These are phyloP conservation scores for Candida neerlandica DNA, from an alignment of 1,139 yeast genomes.

Conservation along the genomic window DNA sequence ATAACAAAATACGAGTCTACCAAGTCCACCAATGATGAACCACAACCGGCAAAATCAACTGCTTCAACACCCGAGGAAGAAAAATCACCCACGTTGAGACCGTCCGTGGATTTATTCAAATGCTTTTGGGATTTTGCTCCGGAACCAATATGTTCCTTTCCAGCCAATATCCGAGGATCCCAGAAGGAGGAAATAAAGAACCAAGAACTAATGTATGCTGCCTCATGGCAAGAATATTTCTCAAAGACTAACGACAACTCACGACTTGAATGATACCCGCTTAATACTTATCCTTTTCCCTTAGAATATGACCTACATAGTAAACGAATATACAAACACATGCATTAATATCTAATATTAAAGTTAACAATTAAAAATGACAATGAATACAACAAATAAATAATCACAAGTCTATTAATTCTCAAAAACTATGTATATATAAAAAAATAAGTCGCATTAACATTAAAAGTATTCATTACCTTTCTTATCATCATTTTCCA, in stretches of 20 bases:
- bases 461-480: constrained; percentile 5
- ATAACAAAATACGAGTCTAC: not conserved
- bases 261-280: not conserved
- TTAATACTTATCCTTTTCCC: not conserved
- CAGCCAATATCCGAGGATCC: not conserved
- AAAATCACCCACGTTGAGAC: not conserved
- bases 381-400: not conserved
- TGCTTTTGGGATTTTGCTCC: constrained; percentile 5
- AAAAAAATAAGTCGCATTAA: not conserved
- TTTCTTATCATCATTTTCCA: constrained; percentile 25
- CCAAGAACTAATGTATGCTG: not conserved
- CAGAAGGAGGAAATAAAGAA: not conserved
- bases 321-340: not conserved
- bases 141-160: constrained; percentile 5
- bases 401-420: not conserved
- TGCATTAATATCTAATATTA: too few relatives aligned
- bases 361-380: not conserved
- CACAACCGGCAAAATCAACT: not conserved
- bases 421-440: not conserved
- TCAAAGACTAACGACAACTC: not conserved
- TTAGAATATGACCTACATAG: not conserved
- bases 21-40: not conserved
- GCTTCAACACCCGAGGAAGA: not conserved
- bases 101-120: not conserved
- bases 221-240: not conserved